These are phyloP conservation scores for Coix lacrymajobi DNA, from an alignment of 176 grass and related monocot species.

Conservation along the genomic window DNA sequence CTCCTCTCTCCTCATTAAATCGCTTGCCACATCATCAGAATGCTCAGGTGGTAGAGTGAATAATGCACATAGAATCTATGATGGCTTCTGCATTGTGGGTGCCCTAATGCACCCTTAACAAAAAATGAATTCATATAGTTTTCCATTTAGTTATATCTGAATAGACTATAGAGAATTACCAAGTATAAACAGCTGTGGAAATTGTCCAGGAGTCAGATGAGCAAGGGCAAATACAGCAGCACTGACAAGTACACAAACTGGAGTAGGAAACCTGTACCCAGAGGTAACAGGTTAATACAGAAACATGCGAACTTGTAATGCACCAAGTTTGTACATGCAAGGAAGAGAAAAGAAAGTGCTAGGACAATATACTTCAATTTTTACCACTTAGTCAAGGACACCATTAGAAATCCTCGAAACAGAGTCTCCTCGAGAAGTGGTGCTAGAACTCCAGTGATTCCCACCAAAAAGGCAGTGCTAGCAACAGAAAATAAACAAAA, in stretches of 20 bases:
- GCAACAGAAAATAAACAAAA: conserved; percentile 24
- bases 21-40: too few relatives aligned
- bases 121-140: neutral
- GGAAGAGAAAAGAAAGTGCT: conserved; percentile 3
- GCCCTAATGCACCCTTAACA: neutral
- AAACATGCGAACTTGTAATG: conserved; percentile 1
- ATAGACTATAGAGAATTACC: conserved; percentile 47
- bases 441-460: conserved; percentile 88
- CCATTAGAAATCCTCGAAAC: conserved; percentile 95
- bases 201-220: conserved; percentile 90
- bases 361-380: neutral
- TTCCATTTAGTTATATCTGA: neutral
- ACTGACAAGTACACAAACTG: conserved; percentile 66
- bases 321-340: neutral
- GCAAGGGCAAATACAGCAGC: conserved; percentile 80
- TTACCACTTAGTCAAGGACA: conserved; percentile 89
- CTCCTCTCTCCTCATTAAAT: too few relatives aligned
- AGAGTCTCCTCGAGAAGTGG: conserved; percentile 94
- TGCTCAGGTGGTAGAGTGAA: too few relatives aligned
- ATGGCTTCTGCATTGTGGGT: too few relatives aligned
- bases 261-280: conserved; percentile 75
- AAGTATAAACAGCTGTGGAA: conserved; percentile 84
- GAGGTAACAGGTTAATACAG: neutral
- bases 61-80: too few relatives aligned
- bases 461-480: conserved; percentile 85